These are phyloP conservation scores for Macroventuria anomochaeta DNA, from an alignment of 2,329 filamentous ascomycete genomes.

Conservation along the genomic window DNA sequence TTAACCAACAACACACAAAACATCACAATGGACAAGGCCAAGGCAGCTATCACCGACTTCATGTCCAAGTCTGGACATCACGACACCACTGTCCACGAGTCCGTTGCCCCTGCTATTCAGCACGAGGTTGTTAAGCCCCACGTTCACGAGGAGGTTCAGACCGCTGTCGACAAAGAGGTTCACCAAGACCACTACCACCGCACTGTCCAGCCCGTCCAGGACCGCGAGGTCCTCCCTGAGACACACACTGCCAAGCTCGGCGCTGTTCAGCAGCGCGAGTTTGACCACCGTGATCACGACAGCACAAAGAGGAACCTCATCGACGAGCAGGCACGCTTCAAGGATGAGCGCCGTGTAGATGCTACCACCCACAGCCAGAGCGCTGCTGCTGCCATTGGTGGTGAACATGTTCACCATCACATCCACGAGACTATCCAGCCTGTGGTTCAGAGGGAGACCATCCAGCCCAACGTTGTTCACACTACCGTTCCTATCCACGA, in stretches of 20 bases:
- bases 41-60: conserved; percentile 67
- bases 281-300: conserved; percentile 66
- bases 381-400: conserved; percentile 59
- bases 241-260: conserved; percentile 66
- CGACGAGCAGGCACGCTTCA: conserved; percentile 62
- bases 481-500: conserved; percentile 76
- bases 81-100: conserved; percentile 74
- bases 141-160: conserved; percentile 67
- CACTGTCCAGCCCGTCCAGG: conserved; percentile 68
- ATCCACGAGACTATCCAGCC: conserved; percentile 75
- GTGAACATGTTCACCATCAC: conserved; percentile 70
- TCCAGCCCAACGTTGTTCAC: conserved; percentile 72
- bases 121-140: conserved; percentile 67
- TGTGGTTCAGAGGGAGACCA: conserved; percentile 71
- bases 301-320: conserved; percentile 35
- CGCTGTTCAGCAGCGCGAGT: conserved; percentile 65
- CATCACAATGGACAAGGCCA: conserved; percentile 65
- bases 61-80: conserved; percentile 67
- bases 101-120: conserved; percentile 64
- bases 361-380: conserved; percentile 59
- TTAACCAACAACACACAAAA: conserved; percentile 8
- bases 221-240: conserved; percentile 65
- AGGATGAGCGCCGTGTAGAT: conserved; percentile 56
- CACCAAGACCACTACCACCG: conserved; percentile 77
- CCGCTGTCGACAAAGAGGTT: conserved; percentile 70